Evolutionary conservation across 768 basidiomycete species (phyloP), one percentile per base, ranked within the genome.

Genomic region (Russula sp.): DNA sequence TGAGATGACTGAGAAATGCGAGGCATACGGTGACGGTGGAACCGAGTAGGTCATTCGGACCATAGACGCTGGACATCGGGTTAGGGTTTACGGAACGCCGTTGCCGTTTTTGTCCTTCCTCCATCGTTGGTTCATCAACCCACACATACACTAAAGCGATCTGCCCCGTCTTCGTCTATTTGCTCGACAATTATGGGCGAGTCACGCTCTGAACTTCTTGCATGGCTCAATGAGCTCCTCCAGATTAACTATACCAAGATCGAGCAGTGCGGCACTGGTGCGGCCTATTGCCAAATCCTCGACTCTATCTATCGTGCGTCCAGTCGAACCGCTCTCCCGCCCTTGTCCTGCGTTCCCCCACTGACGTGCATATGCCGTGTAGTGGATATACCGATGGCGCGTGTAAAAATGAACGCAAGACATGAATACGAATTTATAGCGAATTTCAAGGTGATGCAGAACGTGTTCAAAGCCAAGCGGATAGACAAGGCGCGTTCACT

Each of bases 381-480:
- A 96, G 94, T 89, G 69, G 92, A 98, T 76, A 66, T 97, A 0
- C 94, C 94, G 13, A 93, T 98, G 91, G 69, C 76, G 40, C 83
- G 89, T 66, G 95, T 99, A 70, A 98, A 98, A 81, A 92, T 98
- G 85, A 87, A 87, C 74, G 94, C 97, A 49, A 94, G 86, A 77
- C 91, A 92, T 71, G 92, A 97, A 73, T 98, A 97, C 77, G 96
- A 98, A 75, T 98, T 85, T 72, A 76, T 98, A 59, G 89, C 85
- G 32, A 99, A 99, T 78, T 98, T 85, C 82, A 98, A 98, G 76
- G 82, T 98, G 72, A 78, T 99, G 75, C 97, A 99, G 74, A 94
- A 87, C 70, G 73, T 82, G 45, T 98, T 99, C 87, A 93, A 94
- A 73, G 73, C 80, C 14, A 89, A 98, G 75, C 90, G 92, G 77